Base-by-base conservation (phyloP, 345 rosid species). In the Eucalyptus dawsonii region DNA sequence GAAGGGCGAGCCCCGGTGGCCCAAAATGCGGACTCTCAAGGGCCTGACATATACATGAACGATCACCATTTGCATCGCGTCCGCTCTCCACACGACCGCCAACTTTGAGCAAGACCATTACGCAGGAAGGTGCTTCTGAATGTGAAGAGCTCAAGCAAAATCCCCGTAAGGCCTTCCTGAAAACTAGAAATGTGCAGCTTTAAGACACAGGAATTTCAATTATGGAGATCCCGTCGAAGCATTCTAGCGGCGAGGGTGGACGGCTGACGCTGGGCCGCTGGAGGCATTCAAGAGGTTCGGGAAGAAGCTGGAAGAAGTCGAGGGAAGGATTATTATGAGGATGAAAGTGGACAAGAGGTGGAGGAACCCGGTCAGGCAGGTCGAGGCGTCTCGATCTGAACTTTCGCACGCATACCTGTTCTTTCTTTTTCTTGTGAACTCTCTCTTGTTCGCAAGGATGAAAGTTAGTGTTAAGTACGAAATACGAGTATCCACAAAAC, bases 1-100 rank as follows among this genome's bases (percentile, higher is more conserved):
- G 89, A 93, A 90, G 87, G 88, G 92, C 11, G 91, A 91, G n/a
- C 90, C 91, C 3, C 89, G 93, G 93, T 92, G 94, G 93, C 91
- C 94, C 88, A n/a, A 89, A 37, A 87, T 90, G 87, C 87, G 88
- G 50, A 24, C 87, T 21, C 49, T 17, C 2, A 65, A 49, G 56
- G 91, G 88, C 12, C 87, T 81, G 15, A 50, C 37, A 31, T 60
- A 88, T 14, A 47, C 85, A 1, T 88, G 89, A 34, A 83, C 89
- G n/a, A 50, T 31, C 72, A 87, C 85, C 45, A 87, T 88, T 29
- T 90, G 88, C 87, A 21, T 87, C 7, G 58, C 85, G 1, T 90
- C 89, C 7, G 88, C 8, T 37, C 86, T 58, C 87, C 91, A 90
- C 37, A 89, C 87, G 9, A 86, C 54, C 27, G 80, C 49, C 45